Evolutionary conservation across 2,329 filamentous ascomycete species (phyloP).

Genomic region (Sclerotinia borealis): DNA sequence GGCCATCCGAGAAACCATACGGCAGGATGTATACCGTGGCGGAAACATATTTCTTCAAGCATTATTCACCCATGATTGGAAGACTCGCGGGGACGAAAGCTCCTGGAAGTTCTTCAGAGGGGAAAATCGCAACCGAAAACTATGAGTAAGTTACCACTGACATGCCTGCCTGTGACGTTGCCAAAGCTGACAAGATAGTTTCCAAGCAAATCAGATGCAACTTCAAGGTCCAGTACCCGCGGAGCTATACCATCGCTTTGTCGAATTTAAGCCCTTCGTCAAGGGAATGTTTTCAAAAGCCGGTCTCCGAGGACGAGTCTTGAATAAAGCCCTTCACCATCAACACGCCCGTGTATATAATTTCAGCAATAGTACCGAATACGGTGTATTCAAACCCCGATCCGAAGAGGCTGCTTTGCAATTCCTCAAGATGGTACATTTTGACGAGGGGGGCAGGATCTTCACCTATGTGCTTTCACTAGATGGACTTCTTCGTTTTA

Average conservation of each 20-base stretch:
- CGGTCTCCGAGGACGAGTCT: slow-evolving; percentile 70
- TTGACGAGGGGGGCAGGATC: slow-evolving; percentile 75
- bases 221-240: slow-evolving; percentile 75
- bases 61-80: slow-evolving; percentile 85
- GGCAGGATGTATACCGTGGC: slow-evolving; percentile 74
- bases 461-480: slow-evolving; percentile 91
- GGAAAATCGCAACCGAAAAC: slow-evolving; percentile 51
- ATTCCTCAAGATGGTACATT: slow-evolving; percentile 81
- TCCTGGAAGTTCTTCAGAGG: slow-evolving; percentile 48
- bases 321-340: slow-evolving; percentile 82
- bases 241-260: slow-evolving; percentile 81
- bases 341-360: slow-evolving; percentile 89
- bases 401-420: slow-evolving; percentile 66
- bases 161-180: neutral
- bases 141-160: slow-evolving; percentile 64
- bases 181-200: slow-evolving; percentile 45
- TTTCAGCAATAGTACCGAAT: slow-evolving; percentile 69
- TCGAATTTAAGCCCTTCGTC: slow-evolving; percentile 88
- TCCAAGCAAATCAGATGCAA: slow-evolving; percentile 90
- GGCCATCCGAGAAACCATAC: slow-evolving; percentile 62
- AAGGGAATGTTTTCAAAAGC: slow-evolving; percentile 78
- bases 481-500: slow-evolving; percentile 82
- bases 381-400: slow-evolving; percentile 61
- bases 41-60: slow-evolving; percentile 69
- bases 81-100: slow-evolving; percentile 69